Evolutionary conservation across 768 basidiomycete species (phyloP).

Genomic region (Pleurotus tuber-regium): DNA sequence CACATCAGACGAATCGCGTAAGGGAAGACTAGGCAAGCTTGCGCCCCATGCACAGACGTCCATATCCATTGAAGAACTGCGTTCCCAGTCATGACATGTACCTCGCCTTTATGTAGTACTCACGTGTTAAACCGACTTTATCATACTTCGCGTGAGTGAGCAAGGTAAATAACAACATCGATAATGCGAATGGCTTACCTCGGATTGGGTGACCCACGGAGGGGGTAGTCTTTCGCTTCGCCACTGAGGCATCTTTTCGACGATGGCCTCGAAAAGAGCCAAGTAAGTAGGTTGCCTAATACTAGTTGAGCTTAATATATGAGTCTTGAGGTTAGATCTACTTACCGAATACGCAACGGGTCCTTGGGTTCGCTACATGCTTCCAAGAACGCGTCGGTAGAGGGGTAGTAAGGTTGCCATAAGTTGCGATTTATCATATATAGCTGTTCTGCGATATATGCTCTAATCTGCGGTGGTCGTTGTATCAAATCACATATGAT

Average conservation of each 20-base stretch:
- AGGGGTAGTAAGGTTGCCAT: conserved; percentile 70
- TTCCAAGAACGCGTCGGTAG: conserved; percentile 47
- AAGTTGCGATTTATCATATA: conserved; percentile 53
- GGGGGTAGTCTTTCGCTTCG: conserved; percentile 78
- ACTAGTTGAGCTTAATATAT: conserved; percentile 12
- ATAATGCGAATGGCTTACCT: conserved; percentile 33
- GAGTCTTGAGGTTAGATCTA: conserved; percentile 2
- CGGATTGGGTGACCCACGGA: conserved; percentile 82
- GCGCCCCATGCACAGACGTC: conserved; percentile 70
- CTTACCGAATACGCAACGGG: conserved; percentile 60
- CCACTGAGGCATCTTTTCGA: conserved; percentile 62
- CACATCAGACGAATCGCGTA: conserved; percentile 78
- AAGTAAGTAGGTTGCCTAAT: conserved; percentile 55
- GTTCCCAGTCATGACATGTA: conserved; percentile 16
- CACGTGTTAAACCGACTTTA: conserved; percentile 83
- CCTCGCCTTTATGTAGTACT: conserved; percentile 21
- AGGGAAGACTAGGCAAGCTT: conserved; percentile 74
- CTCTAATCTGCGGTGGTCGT: conserved; percentile 52
- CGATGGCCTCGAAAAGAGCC: conserved; percentile 52
- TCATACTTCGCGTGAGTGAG: conserved; percentile 57
- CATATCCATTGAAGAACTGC: conserved; percentile 82
- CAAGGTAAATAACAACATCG: conserved; percentile 8
- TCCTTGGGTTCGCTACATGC: conserved; percentile 54
- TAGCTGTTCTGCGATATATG: conserved; percentile 65
- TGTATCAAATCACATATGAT: neutral